Conservation (phyloP, 345 rosid genomes). For the Aethionema arabicum region DNA sequence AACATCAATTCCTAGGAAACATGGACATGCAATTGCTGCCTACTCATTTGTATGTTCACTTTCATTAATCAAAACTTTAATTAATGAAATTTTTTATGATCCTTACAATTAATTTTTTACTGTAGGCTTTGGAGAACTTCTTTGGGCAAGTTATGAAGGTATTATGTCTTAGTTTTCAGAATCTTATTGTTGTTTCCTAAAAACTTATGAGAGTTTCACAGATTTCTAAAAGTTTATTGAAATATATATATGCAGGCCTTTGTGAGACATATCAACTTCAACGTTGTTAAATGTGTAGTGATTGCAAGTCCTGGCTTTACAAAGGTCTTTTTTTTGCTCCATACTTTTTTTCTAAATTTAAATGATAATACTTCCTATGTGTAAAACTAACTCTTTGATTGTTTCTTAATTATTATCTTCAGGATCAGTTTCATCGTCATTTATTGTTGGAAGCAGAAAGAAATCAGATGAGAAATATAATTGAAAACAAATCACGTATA, state of each 20-base stretch:
- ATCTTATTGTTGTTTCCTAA: not conserved
- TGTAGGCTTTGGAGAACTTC: constrained; percentile 86
- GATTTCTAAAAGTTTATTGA: constrained; percentile 10
- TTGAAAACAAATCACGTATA: constrained; percentile 85
- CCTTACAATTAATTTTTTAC: constrained; percentile 15
- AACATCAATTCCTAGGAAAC: constrained; percentile 94
- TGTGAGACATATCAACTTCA: constrained; percentile 80
- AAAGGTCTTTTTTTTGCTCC: constrained; percentile 47
- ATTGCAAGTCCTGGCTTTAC: constrained; percentile 98
- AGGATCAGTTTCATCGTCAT: constrained; percentile 96
- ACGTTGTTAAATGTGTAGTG: constrained; percentile 86
- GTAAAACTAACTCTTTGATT: constrained; percentile 12
- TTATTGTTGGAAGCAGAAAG: constrained; percentile 92
- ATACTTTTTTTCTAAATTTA: constrained; percentile 7
- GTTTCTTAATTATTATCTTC: constrained; percentile 40
- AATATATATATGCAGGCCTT: constrained; percentile 66
- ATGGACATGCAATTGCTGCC: constrained; percentile 98
- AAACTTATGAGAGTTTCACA: not conserved
- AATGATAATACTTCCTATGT: not conserved
- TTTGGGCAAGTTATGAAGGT: constrained; percentile 89
- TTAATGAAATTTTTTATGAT: not conserved
- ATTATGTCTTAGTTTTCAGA: constrained; percentile 31
- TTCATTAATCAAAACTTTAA: not conserved
- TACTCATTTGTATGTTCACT: constrained; percentile 60
- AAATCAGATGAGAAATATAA: constrained; percentile 74